phyloP scores from a whole-genome alignment of 768 basidiomycete species.

The Mycena olivaceomarginata region DNA sequence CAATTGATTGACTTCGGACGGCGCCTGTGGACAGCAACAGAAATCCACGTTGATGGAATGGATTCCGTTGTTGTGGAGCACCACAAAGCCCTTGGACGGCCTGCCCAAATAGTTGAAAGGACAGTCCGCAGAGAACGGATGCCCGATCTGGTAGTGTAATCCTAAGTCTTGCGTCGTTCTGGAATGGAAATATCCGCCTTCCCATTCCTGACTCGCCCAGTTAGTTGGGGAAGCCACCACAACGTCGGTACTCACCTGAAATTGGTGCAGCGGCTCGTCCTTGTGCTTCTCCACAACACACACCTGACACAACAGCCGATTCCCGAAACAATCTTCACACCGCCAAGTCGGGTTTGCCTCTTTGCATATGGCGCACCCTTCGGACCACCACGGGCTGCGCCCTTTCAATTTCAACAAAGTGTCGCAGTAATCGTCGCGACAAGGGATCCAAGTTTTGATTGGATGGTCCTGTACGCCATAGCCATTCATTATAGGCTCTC shows the following conservation, averaged over 20 bases:
- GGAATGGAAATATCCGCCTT: constrained; percentile 34
- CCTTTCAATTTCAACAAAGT: constrained; percentile 40
- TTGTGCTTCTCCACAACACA: constrained; percentile 42
- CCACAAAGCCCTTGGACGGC: no score
- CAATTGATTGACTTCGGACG: no score
- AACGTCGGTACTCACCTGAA: constrained; percentile 37
- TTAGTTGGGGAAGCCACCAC: not conserved
- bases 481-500: not conserved
- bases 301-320: constrained; percentile 30
- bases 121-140: constrained; percentile 33
- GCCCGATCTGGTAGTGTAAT: constrained; percentile 46
- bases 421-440: constrained; percentile 38
- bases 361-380: constrained; percentile 22
- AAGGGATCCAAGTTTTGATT: not conserved
- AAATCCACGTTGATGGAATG: no score
- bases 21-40: no score
- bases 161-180: constrained; percentile 17
- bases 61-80: no score
- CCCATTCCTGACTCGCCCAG: constrained; percentile 42
- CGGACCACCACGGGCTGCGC: constrained; percentile 26
- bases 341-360: no score
- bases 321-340: not conserved
- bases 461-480: constrained; percentile 12
- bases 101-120: no score
- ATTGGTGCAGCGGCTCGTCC: constrained; percentile 37